Evolutionary conservation across 225 moss, liverwort and hornwort genomes (phyloP).

Genomic region (Neckera pumila): DNA sequence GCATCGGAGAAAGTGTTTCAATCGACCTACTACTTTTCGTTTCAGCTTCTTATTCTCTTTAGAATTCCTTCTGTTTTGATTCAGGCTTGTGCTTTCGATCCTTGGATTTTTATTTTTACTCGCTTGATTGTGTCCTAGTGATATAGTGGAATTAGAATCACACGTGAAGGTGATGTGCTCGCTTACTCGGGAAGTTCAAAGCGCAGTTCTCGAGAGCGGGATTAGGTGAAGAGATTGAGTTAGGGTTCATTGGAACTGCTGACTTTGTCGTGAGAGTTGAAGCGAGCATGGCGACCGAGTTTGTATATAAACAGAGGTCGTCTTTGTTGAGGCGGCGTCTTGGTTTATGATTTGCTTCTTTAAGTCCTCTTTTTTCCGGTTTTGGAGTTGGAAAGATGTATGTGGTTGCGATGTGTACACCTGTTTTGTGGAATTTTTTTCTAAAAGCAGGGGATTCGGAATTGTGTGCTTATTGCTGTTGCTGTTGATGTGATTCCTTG

Average conservation of each 20-base stretch:
- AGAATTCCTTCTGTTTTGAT: background rate
- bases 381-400: background rate
- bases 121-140: background rate
- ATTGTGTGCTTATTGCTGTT: background rate
- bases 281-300: background rate
- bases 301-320: background rate
- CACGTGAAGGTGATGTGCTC: background rate
- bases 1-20: background rate
- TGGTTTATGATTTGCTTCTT: background rate
- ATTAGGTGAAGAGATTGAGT: background rate
- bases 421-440: background rate
- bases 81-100: background rate
- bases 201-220: background rate
- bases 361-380: background rate
- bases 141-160: background rate
- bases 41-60: background rate
- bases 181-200: background rate
- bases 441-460: background rate
- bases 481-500: background rate
- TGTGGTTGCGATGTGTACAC: background rate
- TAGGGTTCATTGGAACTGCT: background rate
- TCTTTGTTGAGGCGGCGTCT: background rate
- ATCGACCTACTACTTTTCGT: too few relatives aligned
- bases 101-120: background rate
- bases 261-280: background rate